Percentiles rank a stretch among this genome's conserved stretches.
Evolutionary conservation across 2,329 filamentous ascomycete species (phyloP).

Genomic region (Colletotrichum sp.): DNA sequence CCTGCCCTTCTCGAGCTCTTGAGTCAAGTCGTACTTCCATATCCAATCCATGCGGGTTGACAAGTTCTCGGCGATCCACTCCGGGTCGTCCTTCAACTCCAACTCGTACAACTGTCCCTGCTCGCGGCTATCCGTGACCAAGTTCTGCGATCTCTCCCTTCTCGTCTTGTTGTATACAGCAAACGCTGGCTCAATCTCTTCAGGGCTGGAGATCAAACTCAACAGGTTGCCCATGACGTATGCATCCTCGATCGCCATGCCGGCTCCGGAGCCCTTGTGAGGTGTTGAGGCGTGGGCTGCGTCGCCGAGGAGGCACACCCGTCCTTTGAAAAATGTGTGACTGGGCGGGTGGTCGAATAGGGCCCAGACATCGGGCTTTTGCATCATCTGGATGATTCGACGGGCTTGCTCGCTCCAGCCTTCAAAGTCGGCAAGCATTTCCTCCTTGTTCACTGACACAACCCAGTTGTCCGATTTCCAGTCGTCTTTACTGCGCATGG

Average conservation of each 20-base stretch:
- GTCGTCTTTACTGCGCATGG: neutral
- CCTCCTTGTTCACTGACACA: neutral
- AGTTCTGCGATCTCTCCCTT: neutral
- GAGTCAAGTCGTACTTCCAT: conserved; percentile 8
- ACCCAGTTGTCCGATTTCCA: conserved; percentile 17
- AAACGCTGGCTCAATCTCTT: conserved; percentile 20
- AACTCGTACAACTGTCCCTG: conserved; percentile 7
- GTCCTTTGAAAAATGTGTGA: conserved; percentile 17
- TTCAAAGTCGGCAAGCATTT: conserved; percentile 13
- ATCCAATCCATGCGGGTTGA: conserved; percentile 12
- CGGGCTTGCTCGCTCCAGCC: conserved; percentile 4
- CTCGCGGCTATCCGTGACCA: conserved; percentile 8
- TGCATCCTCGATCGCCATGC: conserved; percentile 28
- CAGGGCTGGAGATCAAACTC: neutral
- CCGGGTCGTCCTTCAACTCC: conserved; percentile 5
- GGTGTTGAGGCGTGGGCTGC: conserved; percentile 29
- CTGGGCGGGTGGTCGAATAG: conserved; percentile 18
- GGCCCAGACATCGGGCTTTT: conserved; percentile 15
- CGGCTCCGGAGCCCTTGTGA: conserved; percentile 27
- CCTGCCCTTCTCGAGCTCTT: conserved; percentile 1
- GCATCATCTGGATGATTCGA: conserved; percentile 8
- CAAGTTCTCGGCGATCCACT: conserved; percentile 1
- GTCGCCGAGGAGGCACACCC: conserved; percentile 27
- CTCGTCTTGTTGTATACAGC: conserved; percentile 15
- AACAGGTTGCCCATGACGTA: conserved; percentile 23